phyloP scores from a whole-genome alignment of 2,329 filamentous ascomycete genomes.

The Westerdykella ornata region DNA sequence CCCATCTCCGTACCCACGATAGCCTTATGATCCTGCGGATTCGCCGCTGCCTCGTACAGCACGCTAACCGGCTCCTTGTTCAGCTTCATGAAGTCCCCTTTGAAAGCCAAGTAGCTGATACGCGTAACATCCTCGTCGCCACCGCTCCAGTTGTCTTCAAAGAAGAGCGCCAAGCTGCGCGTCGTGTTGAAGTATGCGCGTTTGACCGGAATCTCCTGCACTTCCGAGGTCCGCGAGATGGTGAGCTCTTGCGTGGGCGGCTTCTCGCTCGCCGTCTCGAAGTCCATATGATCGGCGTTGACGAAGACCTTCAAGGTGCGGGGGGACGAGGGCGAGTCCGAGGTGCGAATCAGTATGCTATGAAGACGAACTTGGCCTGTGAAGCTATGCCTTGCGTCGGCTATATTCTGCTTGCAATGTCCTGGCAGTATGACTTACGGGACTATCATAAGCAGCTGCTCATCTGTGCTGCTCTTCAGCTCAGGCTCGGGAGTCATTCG shows the following conservation, averaged over 20 bases:
- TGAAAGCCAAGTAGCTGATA: constrained; percentile 81
- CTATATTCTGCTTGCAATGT: background rate
- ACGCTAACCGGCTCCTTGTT: constrained; percentile 78
- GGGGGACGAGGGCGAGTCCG: constrained; percentile 63
- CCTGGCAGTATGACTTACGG: constrained; percentile 54
- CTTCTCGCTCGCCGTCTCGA: constrained; percentile 63
- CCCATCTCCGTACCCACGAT: constrained; percentile 36
- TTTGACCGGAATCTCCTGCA: constrained; percentile 83
- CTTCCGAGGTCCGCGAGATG: constrained; percentile 67
- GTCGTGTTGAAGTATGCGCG: constrained; percentile 83
- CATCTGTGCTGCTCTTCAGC: constrained; percentile 78
- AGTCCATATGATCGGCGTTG: constrained; percentile 76
- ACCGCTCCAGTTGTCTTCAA: constrained; percentile 77
- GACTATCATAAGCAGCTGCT: constrained; percentile 87
- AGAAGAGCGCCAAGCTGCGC: constrained; percentile 76
- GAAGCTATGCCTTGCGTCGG: constrained; percentile 53
- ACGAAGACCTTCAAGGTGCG: constrained; percentile 78
- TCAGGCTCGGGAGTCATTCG: constrained; percentile 65
- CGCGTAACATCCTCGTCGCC: constrained; percentile 74
- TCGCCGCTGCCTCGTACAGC: constrained; percentile 87
- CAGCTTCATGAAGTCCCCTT: constrained; percentile 85
- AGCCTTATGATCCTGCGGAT: constrained; percentile 74
- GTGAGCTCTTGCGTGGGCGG: constrained; percentile 68
- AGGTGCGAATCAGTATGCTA: constrained; percentile 77
- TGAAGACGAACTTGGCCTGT: constrained; percentile 91